Percentiles rank a stretch among this genome's conserved stretches.
Evolutionary conservation across 108 stramenopile genomes (phyloP).

Genomic region (Skeletonema tropicum): DNA sequence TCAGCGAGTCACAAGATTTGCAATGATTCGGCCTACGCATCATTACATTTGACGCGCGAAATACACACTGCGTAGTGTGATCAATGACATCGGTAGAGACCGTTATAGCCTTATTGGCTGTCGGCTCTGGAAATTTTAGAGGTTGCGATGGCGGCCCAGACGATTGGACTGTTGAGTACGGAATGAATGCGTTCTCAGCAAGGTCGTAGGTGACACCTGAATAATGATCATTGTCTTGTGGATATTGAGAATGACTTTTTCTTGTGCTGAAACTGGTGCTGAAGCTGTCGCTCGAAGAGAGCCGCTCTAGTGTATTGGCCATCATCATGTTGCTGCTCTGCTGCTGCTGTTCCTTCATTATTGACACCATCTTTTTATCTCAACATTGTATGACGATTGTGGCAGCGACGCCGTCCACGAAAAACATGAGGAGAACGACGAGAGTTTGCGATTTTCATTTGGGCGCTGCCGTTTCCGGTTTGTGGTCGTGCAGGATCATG

Average conservation of each 20-base stretch:
- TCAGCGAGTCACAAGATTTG: constrained; percentile 15
- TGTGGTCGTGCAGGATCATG: too few relatives aligned
- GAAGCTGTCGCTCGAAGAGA: background rate
- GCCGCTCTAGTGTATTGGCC: background rate
- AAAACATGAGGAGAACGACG: too few relatives aligned
- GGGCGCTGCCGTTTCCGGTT: too few relatives aligned
- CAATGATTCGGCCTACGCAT: constrained; percentile 29
- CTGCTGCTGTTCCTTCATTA: background rate
- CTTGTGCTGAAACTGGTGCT: background rate
- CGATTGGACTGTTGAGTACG: constrained; percentile 51
- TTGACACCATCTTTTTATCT: background rate
- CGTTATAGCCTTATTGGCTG: constrained; percentile 30
- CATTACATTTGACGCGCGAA: constrained; percentile 37
- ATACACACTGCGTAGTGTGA: constrained; percentile 27
- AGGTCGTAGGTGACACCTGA: constrained; percentile 4
- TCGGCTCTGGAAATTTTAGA: constrained; percentile 47
- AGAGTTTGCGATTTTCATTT: too few relatives aligned
- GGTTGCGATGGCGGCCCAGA: constrained; percentile 48
- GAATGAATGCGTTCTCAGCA: constrained; percentile 40
- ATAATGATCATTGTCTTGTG: background rate
- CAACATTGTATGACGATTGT: too few relatives aligned
- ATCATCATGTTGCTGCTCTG: background rate
- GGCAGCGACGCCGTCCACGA: too few relatives aligned
- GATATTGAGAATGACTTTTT: background rate
- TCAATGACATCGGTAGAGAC: constrained; percentile 30